Percentiles rank a stretch among this genome's conserved stretches.
phyloP scores from a whole-genome alignment of 2,329 filamentous ascomycete genomes.

The Penicillium sp. region DNA sequence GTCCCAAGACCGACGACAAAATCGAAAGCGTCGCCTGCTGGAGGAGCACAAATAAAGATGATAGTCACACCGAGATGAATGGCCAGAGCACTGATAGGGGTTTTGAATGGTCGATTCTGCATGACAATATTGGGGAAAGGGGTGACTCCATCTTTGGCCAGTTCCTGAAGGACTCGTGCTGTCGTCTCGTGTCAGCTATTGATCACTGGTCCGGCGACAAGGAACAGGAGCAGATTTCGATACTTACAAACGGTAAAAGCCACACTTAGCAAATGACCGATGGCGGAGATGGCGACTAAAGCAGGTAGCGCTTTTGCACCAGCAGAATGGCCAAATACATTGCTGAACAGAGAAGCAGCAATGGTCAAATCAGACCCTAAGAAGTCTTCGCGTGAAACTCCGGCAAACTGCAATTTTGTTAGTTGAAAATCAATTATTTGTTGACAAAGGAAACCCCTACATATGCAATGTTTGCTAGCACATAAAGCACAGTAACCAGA shows the following conservation, averaged over 20 bases:
- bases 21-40: slow-evolving; percentile 27
- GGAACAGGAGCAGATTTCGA: no score
- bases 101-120: slow-evolving; percentile 28
- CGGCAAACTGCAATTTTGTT: slow-evolving; percentile 45
- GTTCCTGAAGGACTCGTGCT: slow-evolving; percentile 29
- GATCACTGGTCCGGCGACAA: no score
- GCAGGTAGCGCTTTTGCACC: slow-evolving; percentile 23
- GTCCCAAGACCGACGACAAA: slow-evolving; percentile 27
- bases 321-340: slow-evolving; percentile 42
- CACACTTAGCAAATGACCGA: slow-evolving; percentile 28
- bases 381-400: slow-evolving; percentile 58
- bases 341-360: slow-evolving; percentile 56
- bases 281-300: slow-evolving; percentile 27
- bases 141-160: slow-evolving; percentile 30
- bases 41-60: slow-evolving; percentile 29
- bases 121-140: slow-evolving; percentile 28
- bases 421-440: not conserved
- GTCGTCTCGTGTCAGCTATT: not conserved
- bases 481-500: slow-evolving; percentile 55
- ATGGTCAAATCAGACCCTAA: slow-evolving; percentile 54
- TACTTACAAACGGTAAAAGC: slow-evolving; percentile 27
- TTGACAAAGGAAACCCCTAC: slow-evolving; percentile 3
- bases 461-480: slow-evolving; percentile 60
- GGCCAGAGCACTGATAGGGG: slow-evolving; percentile 18
- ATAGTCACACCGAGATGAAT: slow-evolving; percentile 25